Evolutionary conservation across 352 stramenopile genomes (phyloP).

Genomic region (Aphanomyces invadans): DNA sequence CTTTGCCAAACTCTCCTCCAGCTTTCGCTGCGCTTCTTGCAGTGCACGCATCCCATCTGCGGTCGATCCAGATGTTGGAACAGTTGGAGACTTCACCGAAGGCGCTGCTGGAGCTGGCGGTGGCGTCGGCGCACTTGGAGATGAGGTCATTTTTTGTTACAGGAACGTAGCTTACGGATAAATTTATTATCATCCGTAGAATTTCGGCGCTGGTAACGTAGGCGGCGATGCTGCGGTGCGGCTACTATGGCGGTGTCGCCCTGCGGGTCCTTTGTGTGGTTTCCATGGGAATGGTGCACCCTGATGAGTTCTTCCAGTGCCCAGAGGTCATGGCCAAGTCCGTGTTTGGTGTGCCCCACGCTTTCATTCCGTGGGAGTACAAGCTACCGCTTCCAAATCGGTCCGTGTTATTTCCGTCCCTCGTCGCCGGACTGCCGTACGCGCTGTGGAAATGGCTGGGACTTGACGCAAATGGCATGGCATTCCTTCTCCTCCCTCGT

Average conservation of each 20-base stretch:
- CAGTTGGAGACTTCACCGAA: neutral
- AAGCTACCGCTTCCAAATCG: conserved; percentile 49
- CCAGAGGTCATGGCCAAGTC: conserved; percentile 72
- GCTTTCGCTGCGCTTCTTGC: conserved; percentile 54
- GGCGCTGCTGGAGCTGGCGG: neutral
- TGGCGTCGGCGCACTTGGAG: neutral
- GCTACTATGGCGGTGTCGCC: conserved; percentile 25
- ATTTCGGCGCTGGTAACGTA: too few relatives aligned
- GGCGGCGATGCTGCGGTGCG: neutral
- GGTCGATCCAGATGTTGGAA: neutral
- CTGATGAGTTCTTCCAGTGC: conserved; percentile 84
- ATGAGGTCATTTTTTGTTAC: conserved; percentile 18
- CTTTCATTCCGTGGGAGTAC: conserved; percentile 75
- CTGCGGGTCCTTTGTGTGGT: conserved; percentile 33
- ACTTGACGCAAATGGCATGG: conserved; percentile 4
- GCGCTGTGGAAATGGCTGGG: conserved; percentile 2
- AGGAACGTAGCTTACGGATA: too few relatives aligned
- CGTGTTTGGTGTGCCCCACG: conserved; percentile 31
- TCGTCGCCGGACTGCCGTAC: conserved; percentile 8
- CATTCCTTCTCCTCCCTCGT: conserved; percentile 19
- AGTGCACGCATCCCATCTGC: conserved; percentile 69
- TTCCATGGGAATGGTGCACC: conserved; percentile 58
- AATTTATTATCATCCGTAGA: too few relatives aligned
- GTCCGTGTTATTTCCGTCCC: conserved; percentile 58
- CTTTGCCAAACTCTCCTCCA: conserved; percentile 62